Evolutionary conservation across 805 yeast genomes (phyloP).

Genomic region (Cephaloascus albidus): DNA sequence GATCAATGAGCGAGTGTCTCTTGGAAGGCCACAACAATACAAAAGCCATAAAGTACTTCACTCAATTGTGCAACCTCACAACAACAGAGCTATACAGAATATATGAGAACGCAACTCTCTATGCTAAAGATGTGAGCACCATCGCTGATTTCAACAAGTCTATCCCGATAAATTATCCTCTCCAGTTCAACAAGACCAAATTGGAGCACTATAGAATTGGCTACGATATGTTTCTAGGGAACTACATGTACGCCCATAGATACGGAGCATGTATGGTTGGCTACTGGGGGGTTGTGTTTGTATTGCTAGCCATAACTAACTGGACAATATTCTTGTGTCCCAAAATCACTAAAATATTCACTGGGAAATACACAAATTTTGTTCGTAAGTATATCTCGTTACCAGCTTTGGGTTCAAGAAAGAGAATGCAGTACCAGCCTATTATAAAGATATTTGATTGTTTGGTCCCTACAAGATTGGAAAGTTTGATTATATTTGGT

Average conservation of each 20-base stretch:
- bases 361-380: not conserved
- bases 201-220: not conserved
- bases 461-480: slow-evolving; percentile 26
- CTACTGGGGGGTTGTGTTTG: not conserved
- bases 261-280: not conserved
- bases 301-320: not conserved
- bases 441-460: slow-evolving; percentile 8
- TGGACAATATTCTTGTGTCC: not conserved
- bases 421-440: not conserved
- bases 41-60: not conserved
- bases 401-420: not conserved
- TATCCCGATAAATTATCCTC: not conserved
- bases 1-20: not conserved
- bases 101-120: not conserved
- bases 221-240: not conserved
- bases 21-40: not conserved
- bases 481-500: slow-evolving; percentile 16
- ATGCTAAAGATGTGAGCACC: not conserved
- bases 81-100: not conserved
- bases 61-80: not conserved
- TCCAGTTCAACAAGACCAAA: not conserved
- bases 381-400: not conserved
- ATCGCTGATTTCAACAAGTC: not conserved
- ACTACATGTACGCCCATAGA: not conserved
- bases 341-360: not conserved